Evolutionary conservation across 768 basidiomycete genomes (phyloP), one percentile per base, ranked within the genome.

Genomic region (Phanerodontia chrysosporium): DNA sequence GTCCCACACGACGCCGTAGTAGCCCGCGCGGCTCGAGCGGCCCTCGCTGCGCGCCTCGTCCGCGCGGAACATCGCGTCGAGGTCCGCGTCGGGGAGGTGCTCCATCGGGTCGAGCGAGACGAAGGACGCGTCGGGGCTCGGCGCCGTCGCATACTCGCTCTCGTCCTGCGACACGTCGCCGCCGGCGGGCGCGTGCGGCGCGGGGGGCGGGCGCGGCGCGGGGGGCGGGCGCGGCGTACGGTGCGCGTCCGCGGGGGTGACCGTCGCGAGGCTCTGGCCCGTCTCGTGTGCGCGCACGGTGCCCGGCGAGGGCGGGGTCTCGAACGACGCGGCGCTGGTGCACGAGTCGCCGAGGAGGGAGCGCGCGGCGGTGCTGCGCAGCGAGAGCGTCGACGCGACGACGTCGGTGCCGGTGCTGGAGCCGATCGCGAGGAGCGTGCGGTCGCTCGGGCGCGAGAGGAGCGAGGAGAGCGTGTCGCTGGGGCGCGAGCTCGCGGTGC

Each of bases 291-390:
- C 29, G 16, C 51, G 51, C 51, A 18, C 48, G 24, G 48, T 46
- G 25, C 48, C 9, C 48, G 24, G 21, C 22, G 25, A 22, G 22
- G 48, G 9, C 25, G 25, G 24, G 27, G 48, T 35, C 32, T 18
- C 16, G 44, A 24, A 45, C 44, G 44, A 45, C 44, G 22, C 6
- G 25, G 24, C 48, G 22, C 48, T 16, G 28, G 30, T 18, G 55
- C 49, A 39, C 44, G 58, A 59, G 54, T 60, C 59, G 25, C 59
- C 59, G 32, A 60, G 54, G 9, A 60, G 48, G n/a, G 42, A 45
- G 14, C 21, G 27, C 9, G 39, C 30, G n/a, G 45, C 51, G 22
- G 53, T 46, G 14, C 27, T 29, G 29, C 52, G 44, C 35, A 45
- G 49, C n/a, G 53, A 60, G 16, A 60, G 42, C 30, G 53, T 56